Evolutionary conservation across 192 early-diverging fungal species (phyloP).

Genomic region (Paraglomus brasilianum): DNA sequence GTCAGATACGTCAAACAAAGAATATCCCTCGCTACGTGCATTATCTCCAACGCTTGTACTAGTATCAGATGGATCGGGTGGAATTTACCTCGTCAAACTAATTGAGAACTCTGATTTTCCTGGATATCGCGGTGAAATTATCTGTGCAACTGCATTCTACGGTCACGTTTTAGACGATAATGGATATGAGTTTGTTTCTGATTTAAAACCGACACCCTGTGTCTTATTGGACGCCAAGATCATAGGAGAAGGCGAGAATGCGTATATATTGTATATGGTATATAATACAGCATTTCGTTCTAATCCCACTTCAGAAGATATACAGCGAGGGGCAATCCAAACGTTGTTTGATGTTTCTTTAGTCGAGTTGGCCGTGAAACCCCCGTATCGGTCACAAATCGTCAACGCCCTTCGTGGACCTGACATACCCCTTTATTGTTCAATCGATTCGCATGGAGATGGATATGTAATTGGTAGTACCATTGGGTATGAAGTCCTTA

Average conservation of each 20-base stretch:
- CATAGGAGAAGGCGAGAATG: slow-evolving; percentile 22
- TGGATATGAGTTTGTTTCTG: too few relatives aligned
- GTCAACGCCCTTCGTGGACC: slow-evolving; percentile 47
- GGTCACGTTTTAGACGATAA: too few relatives aligned
- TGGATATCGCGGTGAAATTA: slow-evolving; percentile 9
- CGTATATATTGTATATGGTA: slow-evolving; percentile 20
- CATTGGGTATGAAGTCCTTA: slow-evolving; percentile 30
- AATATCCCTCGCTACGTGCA: slow-evolving; percentile 39
- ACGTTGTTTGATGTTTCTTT: slow-evolving; percentile 33
- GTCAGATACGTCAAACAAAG: neutral
- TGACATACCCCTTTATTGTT: slow-evolving; percentile 55
- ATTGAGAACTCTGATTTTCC: neutral
- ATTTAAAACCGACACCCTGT: slow-evolving; percentile 35
- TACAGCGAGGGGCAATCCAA: too few relatives aligned
- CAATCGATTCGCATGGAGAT: slow-evolving; percentile 38
- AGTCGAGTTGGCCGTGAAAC: neutral
- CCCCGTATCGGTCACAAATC: neutral
- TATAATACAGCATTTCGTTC: slow-evolving; percentile 5
- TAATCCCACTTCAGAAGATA: neutral
- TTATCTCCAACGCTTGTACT: slow-evolving; percentile 31
- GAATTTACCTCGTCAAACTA: slow-evolving; percentile 33
- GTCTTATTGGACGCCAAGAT: slow-evolving; percentile 35
- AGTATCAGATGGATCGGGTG: slow-evolving; percentile 38
- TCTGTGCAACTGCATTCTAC: slow-evolving; percentile 1
- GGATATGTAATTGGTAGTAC: slow-evolving; percentile 49